These are phyloP conservation scores for Cryphonectria parasitica DNA, from an alignment of 2,329 filamentous ascomycete species.

Conservation along the genomic window DNA sequence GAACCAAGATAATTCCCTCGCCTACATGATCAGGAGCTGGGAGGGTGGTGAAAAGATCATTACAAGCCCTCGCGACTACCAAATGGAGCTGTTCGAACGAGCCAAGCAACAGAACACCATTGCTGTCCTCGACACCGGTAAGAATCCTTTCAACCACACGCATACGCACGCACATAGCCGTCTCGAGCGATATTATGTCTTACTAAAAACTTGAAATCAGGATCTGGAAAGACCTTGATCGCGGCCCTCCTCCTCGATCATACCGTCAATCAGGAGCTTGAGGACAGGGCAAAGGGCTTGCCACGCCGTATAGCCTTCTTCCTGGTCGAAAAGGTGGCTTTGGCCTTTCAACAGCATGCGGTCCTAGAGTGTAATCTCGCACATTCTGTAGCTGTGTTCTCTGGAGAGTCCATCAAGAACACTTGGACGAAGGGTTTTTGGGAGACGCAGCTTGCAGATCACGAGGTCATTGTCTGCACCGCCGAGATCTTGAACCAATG, in stretches of 20 bases:
- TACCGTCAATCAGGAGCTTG: slow-evolving; percentile 76
- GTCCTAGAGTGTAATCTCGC: slow-evolving; percentile 83
- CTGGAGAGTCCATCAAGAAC: slow-evolving; percentile 65
- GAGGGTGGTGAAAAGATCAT: slow-evolving; percentile 62
- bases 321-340: slow-evolving; percentile 83
- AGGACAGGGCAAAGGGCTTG: slow-evolving; percentile 65
- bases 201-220: slow-evolving; percentile 44
- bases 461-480: slow-evolving; percentile 90
- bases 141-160: slow-evolving; percentile 10
- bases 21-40: slow-evolving; percentile 41
- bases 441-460: slow-evolving; percentile 57
- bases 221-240: slow-evolving; percentile 95
- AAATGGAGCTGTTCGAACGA: slow-evolving; percentile 85
- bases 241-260: slow-evolving; percentile 82
- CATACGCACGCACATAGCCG: neutral
- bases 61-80: slow-evolving; percentile 82
- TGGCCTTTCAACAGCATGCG: slow-evolving; percentile 87
- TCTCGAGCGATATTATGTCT: neutral
- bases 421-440: slow-evolving; percentile 51
- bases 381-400: slow-evolving; percentile 73
- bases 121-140: slow-evolving; percentile 89
- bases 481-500: slow-evolving; percentile 83
- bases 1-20: slow-evolving; percentile 38
- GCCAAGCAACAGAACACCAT: slow-evolving; percentile 87
- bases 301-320: slow-evolving; percentile 78